Base-by-base conservation (phyloP, 371 early-diverging fungal species). In the Cladochytrium tenue region DNA sequence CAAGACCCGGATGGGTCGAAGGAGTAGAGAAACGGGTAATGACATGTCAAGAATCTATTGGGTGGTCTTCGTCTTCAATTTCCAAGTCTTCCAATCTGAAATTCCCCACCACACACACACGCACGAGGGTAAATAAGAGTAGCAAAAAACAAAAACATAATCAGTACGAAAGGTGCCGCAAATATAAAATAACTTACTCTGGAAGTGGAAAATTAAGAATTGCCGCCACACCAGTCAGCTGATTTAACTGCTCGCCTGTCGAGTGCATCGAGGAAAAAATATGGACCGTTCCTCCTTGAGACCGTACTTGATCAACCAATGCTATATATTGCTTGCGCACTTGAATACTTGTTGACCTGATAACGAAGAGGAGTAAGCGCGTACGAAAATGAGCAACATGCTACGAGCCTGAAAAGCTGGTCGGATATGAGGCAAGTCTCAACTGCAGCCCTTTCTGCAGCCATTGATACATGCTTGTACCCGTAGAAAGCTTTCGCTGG, bases 401-500 rank as follows among this genome's bases (percentile, higher is more conserved):
- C 23, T 0, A 5, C 30, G 28, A 73, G 86, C 87, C 93, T 78
- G 78, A 98, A 97, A 56, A 98, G 76, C 65, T 88, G 91, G 65
- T 97, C 97, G 2, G 94, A 92, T 15, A 98, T 87, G 73, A 98
- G 70, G 56, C 96, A 76, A 1, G 91, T 90, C 32, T 90, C 89
- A 36, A 96, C 88, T 5, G 94, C 95, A 2, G 92, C 93, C 65
- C 85, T 74, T 50, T 93, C 93, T 34, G 88, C 89, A 2, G 97
- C 98, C 63, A 86, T 88, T 27, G 68, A 63, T 15, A 96, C 95
- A 76, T 96, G 92, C 32, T 87, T 79, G 76, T 73, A 90, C 0
- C 96, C 96, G 72, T 96, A 98, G 69, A 90, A 95, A 0, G 96
- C 97, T 51, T 91, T 88, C 66, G 93, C 93, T 1, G 94, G 91